phyloP scores from a whole-genome alignment of 305 asterid genomes.

The Ajuga reptans region DNA sequence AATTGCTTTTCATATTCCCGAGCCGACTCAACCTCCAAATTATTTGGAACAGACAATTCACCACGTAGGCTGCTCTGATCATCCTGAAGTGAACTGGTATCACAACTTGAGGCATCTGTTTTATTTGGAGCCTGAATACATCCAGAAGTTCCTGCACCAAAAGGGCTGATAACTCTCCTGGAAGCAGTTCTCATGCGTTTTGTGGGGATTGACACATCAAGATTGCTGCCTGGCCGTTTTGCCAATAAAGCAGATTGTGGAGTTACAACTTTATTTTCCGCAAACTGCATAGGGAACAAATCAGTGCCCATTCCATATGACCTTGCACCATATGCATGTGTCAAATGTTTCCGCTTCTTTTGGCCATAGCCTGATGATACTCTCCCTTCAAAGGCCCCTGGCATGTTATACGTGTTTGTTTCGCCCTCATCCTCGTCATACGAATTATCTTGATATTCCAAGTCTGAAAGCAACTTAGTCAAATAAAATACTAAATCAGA shows the following conservation, averaged over 20 bases:
- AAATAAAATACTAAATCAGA: conserved; percentile 21
- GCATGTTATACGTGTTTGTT: conserved; percentile 44
- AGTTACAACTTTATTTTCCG: conserved; percentile 41
- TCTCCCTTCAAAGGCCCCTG: conserved; percentile 46
- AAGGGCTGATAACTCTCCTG: conserved; percentile 57
- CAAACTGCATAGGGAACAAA: conserved; percentile 39
- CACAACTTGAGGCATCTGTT: conserved; percentile 84
- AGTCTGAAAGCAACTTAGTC: conserved; percentile 33
- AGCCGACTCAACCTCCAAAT: conserved; percentile 60
- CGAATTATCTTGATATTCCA: conserved; percentile 44
- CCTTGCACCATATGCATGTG: conserved; percentile 46
- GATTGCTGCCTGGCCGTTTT: conserved; percentile 57
- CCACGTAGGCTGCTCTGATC: conserved; percentile 67
- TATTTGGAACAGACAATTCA: conserved; percentile 44
- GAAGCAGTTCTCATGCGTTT: conserved; percentile 76
- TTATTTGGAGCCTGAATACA: conserved; percentile 49
- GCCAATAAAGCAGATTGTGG: conserved; percentile 47
- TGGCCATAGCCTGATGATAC: conserved; percentile 48
- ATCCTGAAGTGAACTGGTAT: conserved; percentile 81
- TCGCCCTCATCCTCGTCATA: conserved; percentile 75
- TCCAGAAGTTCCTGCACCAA: conserved; percentile 56
- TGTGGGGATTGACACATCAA: conserved; percentile 68
- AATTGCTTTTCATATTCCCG: conserved; percentile 55
- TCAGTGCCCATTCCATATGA: conserved; percentile 44
- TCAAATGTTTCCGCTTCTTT: conserved; percentile 50